Base-by-base conservation (phyloP, 768 basidiomycete genomes). In the Cystofilobasidium ferigula region DNA sequence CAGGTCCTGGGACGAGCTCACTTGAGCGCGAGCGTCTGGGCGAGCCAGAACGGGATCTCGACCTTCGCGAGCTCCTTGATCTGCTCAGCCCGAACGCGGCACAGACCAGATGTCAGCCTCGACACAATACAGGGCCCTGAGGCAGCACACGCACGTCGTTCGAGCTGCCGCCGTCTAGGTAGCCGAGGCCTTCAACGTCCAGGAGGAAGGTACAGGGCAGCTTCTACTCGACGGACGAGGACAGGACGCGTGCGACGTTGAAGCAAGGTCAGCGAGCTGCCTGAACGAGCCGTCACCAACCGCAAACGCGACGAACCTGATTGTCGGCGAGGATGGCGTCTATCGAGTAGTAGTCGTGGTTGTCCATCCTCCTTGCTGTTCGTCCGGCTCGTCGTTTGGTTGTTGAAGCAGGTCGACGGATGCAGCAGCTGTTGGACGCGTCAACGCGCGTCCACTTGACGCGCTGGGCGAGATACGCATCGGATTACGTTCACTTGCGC, bases 311-410 rank as follows among this genome's bases (percentile, higher is more conserved):
- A 63, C 47, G 48, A 70, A 85, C 88, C 80, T 91, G 89, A 73
- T 93, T 93, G 73, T 91, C 89, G 20, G 90, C 87, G 30, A 94
- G 82, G 70, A 97, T 94, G 7, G 88, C 83, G 65, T 92, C 88
- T 62, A 94, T 82, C 0, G 88, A 91, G 76, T 88, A 94, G 75
- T 97, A 97, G 74, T 93, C 89, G 72, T 86, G 80, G 14, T 57
- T 56, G 67, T 93, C 88, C 90, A 92, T 93, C 45, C 24, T 42
- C 40, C 10, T 42, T n/a, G n/a, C n/a, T n/a, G n/a, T n/a, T n/a
- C n/a, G n/a, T n/a, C n/a, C n/a, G n/a, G n/a, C n/a, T n/a, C n/a
- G n/a, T n/a, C n/a, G n/a, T n/a, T n/a, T n/a, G n/a, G n/a, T n/a
- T n/a, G n/a, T n/a, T n/a, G n/a, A n/a, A n/a, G n/a, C n/a, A n/a